Conservation (phyloP, 805 yeast species). For the Geotrichum ghanense region DNA sequence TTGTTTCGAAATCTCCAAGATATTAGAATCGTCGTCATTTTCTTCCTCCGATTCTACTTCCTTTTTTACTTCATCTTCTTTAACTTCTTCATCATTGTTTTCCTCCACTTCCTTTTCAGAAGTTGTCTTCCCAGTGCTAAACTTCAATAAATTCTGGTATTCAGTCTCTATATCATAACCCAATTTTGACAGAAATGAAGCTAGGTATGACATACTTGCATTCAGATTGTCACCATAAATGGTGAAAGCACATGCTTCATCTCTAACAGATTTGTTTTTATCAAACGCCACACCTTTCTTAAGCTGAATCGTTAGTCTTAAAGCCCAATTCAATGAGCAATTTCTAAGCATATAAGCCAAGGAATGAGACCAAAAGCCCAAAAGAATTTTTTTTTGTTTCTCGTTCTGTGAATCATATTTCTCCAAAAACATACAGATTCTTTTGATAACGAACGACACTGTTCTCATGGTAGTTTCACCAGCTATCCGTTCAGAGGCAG, state of each 20-base stretch:
- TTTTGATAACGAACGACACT: not conserved
- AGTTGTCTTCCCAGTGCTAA: slow-evolving; percentile 21
- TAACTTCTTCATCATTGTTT: slow-evolving; percentile 5
- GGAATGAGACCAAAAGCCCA: not conserved
- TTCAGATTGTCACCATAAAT: slow-evolving; percentile 19
- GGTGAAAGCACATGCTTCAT: slow-evolving; percentile 18
- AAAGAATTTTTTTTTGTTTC: not conserved
- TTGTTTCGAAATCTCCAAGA: slow-evolving; percentile 16
- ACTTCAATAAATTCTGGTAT: slow-evolving; percentile 29
- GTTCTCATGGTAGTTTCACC: not conserved
- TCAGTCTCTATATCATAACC: slow-evolving; percentile 43
- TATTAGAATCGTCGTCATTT: slow-evolving; percentile 2
- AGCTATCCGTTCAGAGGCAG: not conserved
- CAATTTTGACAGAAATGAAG: slow-evolving; percentile 45
- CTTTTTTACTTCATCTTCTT: slow-evolving; percentile 29
- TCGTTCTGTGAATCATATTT: not conserved
- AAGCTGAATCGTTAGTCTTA: slow-evolving; percentile 25
- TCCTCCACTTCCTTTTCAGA: slow-evolving; percentile 22
- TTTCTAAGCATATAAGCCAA: not conserved
- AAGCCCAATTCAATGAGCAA: slow-evolving; percentile 20
- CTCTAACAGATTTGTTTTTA: slow-evolving; percentile 7
- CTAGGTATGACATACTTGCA: slow-evolving; percentile 30
- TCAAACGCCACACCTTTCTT: slow-evolving; percentile 19
- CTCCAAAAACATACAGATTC: not conserved
- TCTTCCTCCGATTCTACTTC: slow-evolving; percentile 10